phyloP scores from a whole-genome alignment of 2,329 filamentous ascomycete genomes.

The Fusarium siculi region DNA sequence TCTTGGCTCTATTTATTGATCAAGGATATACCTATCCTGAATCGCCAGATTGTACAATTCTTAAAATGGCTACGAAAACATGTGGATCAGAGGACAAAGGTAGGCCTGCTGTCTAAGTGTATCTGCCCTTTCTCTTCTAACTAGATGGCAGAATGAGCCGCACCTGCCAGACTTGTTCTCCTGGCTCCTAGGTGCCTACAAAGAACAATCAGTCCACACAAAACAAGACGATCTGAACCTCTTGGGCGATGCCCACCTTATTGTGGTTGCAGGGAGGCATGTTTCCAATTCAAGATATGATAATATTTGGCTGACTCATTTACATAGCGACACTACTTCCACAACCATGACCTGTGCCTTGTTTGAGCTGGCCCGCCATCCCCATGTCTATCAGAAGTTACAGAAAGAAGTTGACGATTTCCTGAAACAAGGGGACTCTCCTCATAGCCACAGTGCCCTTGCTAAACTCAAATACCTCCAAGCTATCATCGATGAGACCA shows the following conservation, averaged over 20 bases:
- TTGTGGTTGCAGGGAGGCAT: not conserved
- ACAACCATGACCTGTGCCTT: not conserved
- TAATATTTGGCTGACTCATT: not conserved
- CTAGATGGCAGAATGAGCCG: not conserved
- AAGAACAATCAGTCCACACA: not conserved
- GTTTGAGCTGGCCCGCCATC: not conserved
- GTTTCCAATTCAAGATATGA: accelerated
- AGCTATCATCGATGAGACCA: not conserved
- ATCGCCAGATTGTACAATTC: not conserved
- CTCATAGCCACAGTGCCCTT: not conserved
- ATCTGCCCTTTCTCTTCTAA: not conserved
- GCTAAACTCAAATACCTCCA: not conserved
- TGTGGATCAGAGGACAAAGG: not conserved
- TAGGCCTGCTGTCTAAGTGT: accelerated
- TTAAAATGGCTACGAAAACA: not conserved
- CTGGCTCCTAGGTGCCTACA: not conserved
- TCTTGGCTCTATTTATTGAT: not conserved
- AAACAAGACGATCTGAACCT: not conserved
- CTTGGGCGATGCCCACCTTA: not conserved
- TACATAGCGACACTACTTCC: not conserved
- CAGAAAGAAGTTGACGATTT: not conserved
- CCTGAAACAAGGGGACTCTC: not conserved
- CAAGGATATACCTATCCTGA: not conserved
- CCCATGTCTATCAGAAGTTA: not conserved
- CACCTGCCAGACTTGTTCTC: not conserved